Evolutionary conservation across 2,329 filamentous ascomycete genomes (phyloP).

Genomic region (Curvularia verruculosa): DNA sequence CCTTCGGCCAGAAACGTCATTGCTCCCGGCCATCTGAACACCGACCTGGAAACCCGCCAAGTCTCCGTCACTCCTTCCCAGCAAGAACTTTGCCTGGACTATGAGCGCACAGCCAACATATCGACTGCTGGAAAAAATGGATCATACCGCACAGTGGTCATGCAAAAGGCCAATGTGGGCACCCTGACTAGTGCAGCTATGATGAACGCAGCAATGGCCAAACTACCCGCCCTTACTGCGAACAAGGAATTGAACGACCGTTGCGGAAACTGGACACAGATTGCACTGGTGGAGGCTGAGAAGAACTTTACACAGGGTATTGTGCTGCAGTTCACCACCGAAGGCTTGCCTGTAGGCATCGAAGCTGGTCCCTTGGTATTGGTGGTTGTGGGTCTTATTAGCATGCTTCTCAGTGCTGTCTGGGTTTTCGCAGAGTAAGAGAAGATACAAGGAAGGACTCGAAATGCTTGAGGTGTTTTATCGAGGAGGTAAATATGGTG

Average conservation of each 20-base stretch:
- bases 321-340: slow-evolving; percentile 46
- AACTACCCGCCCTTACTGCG: slow-evolving; percentile 49
- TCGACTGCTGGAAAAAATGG: slow-evolving; percentile 55
- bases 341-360: slow-evolving; percentile 40
- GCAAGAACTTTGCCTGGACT: slow-evolving; percentile 50
- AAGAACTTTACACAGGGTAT: slow-evolving; percentile 54
- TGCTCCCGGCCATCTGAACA: slow-evolving; percentile 7
- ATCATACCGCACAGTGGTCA: slow-evolving; percentile 55
- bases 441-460: neutral
- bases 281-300: slow-evolving; percentile 54
- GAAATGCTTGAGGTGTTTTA: neutral
- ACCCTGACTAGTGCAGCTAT: slow-evolving; percentile 49
- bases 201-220: slow-evolving; percentile 51
- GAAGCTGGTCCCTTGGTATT: slow-evolving; percentile 33
- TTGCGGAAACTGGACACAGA: slow-evolving; percentile 55
- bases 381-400: slow-evolving; percentile 21
- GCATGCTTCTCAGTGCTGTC: slow-evolving; percentile 27
- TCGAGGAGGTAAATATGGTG: neutral
- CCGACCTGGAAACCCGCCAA: slow-evolving; percentile 38
- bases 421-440: slow-evolving; percentile 32
- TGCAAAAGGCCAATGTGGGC: slow-evolving; percentile 53
- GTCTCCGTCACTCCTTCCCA: slow-evolving; percentile 30
- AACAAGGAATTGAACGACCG: slow-evolving; percentile 51
- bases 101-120: slow-evolving; percentile 55
- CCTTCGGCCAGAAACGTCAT: slow-evolving; percentile 18